Percentiles rank a stretch among this genome's conserved stretches.
Conservation (phyloP, 1,284 basidiomycete species). For the Ceraceosorus guamensis region DNA sequence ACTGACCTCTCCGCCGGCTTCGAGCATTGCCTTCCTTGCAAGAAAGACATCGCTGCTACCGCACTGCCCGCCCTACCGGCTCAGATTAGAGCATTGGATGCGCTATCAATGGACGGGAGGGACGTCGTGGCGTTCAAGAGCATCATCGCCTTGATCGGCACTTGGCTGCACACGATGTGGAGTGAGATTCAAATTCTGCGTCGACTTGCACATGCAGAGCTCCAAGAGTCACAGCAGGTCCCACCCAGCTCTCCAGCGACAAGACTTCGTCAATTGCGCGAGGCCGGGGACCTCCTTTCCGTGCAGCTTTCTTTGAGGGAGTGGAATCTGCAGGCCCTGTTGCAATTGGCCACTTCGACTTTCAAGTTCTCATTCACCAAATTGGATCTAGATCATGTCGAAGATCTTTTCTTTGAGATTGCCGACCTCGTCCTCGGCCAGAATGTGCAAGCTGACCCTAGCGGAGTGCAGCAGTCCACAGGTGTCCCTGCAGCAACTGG, state of each 20-base stretch:
- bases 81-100: constrained; percentile 36
- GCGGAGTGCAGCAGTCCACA: constrained; percentile 1
- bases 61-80: constrained; percentile 17
- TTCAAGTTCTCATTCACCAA: constrained; percentile 43
- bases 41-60: not conserved
- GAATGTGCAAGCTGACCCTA: too few relatives aligned
- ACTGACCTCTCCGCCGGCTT: constrained; percentile 16
- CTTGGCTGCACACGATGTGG: constrained; percentile 34
- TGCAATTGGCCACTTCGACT: constrained; percentile 34
- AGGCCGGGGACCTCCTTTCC: not conserved
- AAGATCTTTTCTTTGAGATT: constrained; percentile 24
- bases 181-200: constrained; percentile 31
- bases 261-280: too few relatives aligned
- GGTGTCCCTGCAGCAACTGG: not conserved
- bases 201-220: not conserved
- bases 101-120: constrained; percentile 39
- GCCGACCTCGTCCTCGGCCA: constrained; percentile 19
- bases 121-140: constrained; percentile 38
- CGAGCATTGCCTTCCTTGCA: not conserved
- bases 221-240: not conserved
- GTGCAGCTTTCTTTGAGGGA: constrained; percentile 25
- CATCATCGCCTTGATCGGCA: constrained; percentile 26
- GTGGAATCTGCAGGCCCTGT: constrained; percentile 23
- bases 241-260: constrained; percentile 10
- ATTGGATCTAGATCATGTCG: constrained; percentile 28